Percentiles rank a stretch among this genome's conserved stretches.
phyloP scores from a whole-genome alignment of 805 yeast species.

The Hanseniaspora nectarophila region DNA sequence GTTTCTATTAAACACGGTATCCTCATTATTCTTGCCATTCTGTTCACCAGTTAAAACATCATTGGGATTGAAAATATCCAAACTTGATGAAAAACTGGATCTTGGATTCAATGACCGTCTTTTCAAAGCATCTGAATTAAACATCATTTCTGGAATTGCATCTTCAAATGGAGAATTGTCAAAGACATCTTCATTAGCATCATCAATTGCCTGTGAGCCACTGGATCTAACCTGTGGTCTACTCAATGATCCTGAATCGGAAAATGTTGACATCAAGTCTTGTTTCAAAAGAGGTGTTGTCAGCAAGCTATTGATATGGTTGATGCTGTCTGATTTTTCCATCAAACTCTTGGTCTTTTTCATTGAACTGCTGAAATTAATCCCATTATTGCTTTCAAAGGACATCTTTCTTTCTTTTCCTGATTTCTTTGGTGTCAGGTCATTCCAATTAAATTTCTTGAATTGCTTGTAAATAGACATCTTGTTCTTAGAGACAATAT shows the following conservation, averaged over 20 bases:
- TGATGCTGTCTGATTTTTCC: neutral
- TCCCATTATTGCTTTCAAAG: neutral
- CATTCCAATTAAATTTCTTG: conserved; percentile 11
- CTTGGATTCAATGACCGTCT: conserved; percentile 2
- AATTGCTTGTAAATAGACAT: conserved; percentile 11
- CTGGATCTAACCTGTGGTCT: neutral
- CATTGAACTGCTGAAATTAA: too few relatives aligned
- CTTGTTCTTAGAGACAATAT: conserved; percentile 3
- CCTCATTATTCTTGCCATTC: neutral
- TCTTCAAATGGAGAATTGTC: neutral
- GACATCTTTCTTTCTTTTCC: neutral
- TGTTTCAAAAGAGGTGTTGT: neutral
- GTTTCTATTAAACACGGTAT: neutral
- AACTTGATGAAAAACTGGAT: conserved; percentile 5
- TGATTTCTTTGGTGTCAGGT: neutral
- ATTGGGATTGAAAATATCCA: neutral
- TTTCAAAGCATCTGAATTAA: neutral
- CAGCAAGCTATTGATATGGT: neutral
- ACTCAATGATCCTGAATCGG: neutral
- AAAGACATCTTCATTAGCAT: neutral
- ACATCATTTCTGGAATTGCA: neutral
- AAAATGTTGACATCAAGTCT: neutral
- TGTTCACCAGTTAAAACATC: neutral
- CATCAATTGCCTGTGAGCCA: neutral
- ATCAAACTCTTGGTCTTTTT: neutral